Percentiles rank a stretch among this genome's conserved stretches.
phyloP scores from a whole-genome alignment of 2,329 filamentous ascomycete genomes.

The Diaporthe citriasiana region DNA sequence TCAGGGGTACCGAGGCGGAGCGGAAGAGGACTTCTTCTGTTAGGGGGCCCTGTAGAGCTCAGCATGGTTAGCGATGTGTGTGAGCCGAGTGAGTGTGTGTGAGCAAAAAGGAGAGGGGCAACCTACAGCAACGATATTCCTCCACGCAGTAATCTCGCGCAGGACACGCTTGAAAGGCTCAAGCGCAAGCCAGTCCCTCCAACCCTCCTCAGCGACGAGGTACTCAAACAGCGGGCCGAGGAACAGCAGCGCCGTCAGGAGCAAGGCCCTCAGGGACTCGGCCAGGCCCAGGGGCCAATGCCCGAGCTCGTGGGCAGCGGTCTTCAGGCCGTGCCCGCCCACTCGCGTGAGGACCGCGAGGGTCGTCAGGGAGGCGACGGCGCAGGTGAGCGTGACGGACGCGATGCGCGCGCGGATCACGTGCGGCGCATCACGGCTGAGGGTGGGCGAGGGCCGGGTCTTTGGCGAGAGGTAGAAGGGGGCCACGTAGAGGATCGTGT shows the following conservation, averaged over 20 bases:
- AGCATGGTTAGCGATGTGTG: neutral
- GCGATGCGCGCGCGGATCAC: conserved; percentile 90
- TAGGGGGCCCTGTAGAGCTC: conserved; percentile 75
- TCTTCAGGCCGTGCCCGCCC: conserved; percentile 57
- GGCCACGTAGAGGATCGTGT: conserved; percentile 90
- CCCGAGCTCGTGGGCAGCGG: conserved; percentile 79
- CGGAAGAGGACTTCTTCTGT: conserved; percentile 97
- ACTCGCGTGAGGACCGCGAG: conserved; percentile 73
- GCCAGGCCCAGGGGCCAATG: conserved; percentile 81
- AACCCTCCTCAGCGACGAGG: conserved; percentile 79
- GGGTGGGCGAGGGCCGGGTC: conserved; percentile 82
- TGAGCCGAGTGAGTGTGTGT: too few species aligned
- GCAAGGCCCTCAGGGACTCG: conserved; percentile 75
- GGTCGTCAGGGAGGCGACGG: conserved; percentile 76
- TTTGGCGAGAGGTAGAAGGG: conserved; percentile 88
- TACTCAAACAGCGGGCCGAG: conserved; percentile 86
- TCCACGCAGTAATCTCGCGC: conserved; percentile 83
- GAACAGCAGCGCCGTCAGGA: conserved; percentile 84
- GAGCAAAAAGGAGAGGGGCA: neutral
- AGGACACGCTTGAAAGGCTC: conserved; percentile 71
- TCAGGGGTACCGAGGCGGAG: conserved; percentile 85
- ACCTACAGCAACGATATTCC: conserved; percentile 88
- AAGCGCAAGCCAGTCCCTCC: conserved; percentile 74
- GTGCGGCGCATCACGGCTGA: conserved; percentile 88
- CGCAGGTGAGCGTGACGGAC: conserved; percentile 82